phyloP scores from a whole-genome alignment of 495 filamentous ascomycete genomes.

The Xylaria longipes region DNA sequence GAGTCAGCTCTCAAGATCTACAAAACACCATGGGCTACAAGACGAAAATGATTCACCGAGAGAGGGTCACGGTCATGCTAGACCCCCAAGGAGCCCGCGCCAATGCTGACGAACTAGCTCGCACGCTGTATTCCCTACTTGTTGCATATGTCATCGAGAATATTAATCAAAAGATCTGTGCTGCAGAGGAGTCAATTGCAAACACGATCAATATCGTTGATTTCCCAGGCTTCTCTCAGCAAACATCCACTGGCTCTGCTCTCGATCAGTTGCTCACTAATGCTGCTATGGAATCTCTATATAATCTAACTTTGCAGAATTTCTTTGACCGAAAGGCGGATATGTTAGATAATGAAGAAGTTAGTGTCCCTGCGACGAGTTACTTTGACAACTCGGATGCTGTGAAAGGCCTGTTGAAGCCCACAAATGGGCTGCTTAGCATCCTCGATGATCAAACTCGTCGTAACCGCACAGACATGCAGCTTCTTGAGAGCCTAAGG shows the following conservation, averaged over 20 bases:
- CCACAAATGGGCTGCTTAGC: slow-evolving; percentile 88
- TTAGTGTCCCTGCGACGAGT: slow-evolving; percentile 84
- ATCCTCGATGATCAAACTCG: slow-evolving; percentile 95
- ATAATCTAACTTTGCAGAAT: slow-evolving; percentile 90
- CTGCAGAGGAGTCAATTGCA: slow-evolving; percentile 82
- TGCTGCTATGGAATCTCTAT: slow-evolving; percentile 86
- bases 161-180: slow-evolving; percentile 89
- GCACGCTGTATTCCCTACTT: slow-evolving; percentile 93
- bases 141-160: slow-evolving; percentile 92
- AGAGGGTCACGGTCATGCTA: slow-evolving; percentile 96
- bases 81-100: slow-evolving; percentile 87
- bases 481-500: slow-evolving; percentile 85
- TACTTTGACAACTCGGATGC: slow-evolving; percentile 98
- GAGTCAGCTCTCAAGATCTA: slow-evolving; percentile 77
- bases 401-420: slow-evolving; percentile 86
- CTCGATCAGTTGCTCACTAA: slow-evolving; percentile 96
- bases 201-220: slow-evolving; percentile 96
- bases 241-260: slow-evolving; percentile 78
- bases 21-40: slow-evolving; percentile 91
- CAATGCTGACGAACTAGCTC: slow-evolving; percentile 91
- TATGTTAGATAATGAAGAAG: slow-evolving; percentile 89
- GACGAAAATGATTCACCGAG: slow-evolving; percentile 91
- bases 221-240: slow-evolving; percentile 92
- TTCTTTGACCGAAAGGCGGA: slow-evolving; percentile 96
- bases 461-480: slow-evolving; percentile 83